Conservation (phyloP, 495 filamentous ascomycete genomes). For the Neurospora sp. region DNA sequence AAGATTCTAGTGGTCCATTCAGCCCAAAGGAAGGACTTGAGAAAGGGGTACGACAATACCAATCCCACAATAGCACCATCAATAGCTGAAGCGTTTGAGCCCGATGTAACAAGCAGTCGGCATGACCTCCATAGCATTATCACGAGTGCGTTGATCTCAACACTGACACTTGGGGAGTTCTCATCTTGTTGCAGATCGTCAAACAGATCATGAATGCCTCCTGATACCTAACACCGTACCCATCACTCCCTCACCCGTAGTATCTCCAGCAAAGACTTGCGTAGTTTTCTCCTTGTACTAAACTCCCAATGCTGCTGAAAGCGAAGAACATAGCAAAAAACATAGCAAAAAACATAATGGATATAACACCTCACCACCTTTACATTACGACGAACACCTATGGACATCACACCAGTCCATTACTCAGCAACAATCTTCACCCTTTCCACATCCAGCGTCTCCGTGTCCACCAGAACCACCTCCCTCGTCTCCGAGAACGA, state of each 20-base stretch:
- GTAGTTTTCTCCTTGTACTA: background rate
- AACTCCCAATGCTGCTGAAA: background rate
- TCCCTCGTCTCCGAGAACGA: conserved; percentile 72
- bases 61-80: background rate
- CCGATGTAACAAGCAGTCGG: background rate
- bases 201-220: background rate
- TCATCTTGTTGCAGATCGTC: background rate
- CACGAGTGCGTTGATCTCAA: background rate
- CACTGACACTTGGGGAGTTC: background rate
- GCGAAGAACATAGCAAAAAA: background rate
- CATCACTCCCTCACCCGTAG: background rate
- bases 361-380: background rate
- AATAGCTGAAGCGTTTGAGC: background rate
- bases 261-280: background rate
- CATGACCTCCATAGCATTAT: background rate
- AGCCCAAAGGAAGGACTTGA: background rate
- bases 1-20: background rate
- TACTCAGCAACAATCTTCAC: conserved; percentile 38
- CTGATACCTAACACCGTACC: background rate
- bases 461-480: conserved; percentile 74
- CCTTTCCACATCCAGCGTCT: conserved; percentile 67
- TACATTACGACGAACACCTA: background rate
- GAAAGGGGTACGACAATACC: background rate
- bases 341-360: background rate
- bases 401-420: background rate